Base-by-base conservation (phyloP, 2,329 filamentous ascomycete genomes). In the Davidsoniella australis region DNA sequence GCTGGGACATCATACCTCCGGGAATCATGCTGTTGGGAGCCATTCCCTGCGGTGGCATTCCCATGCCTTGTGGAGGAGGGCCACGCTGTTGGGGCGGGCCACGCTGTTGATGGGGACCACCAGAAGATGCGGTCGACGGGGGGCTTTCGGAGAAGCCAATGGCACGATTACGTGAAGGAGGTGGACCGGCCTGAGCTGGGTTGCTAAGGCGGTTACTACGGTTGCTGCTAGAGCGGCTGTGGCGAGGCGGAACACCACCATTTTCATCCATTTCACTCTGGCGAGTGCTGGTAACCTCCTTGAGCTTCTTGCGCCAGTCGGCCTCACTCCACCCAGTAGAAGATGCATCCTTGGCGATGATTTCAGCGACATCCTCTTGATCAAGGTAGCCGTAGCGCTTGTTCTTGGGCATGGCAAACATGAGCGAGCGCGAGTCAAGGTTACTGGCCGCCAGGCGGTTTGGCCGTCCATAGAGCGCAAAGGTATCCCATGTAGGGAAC, bases 371-470 rank as follows among this genome's bases (percentile, higher is more conserved):
- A 60, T 98, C 91, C 50, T 88, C 66, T 36, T 87, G 78, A 59
- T 96, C 91, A 23, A 98, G 67, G 59, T 96, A 96, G 0, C 89
- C 88, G 58, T 94, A 94, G 55, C 84, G 76, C 48, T 80, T 78
- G 57, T 91, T 79, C 57, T 84, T 85, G 0, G 91, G 89, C 80
- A 98, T 93, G 5, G 88, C 91, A 63, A 96, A 98, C 91, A 98
- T 98, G 55, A 98, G 71, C 50, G 91, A 94, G 42, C 86, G 78
- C 3, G 84, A 71, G 63, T 96, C 88, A 41, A 88, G 74, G 0
- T 84, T 81, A 60, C 94, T 94, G 2, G 91, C 86, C 33, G 94
- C 80, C 41, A 98, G 71, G 54, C 85, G 80, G 24, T 77, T 83
- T 0, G 91, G 91, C 18, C 91, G 82, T 24, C 91, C 91, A 58